These are phyloP conservation scores for Coniochaeta sp. DNA, from an alignment of 2,329 filamentous ascomycete species.

Conservation along the genomic window DNA sequence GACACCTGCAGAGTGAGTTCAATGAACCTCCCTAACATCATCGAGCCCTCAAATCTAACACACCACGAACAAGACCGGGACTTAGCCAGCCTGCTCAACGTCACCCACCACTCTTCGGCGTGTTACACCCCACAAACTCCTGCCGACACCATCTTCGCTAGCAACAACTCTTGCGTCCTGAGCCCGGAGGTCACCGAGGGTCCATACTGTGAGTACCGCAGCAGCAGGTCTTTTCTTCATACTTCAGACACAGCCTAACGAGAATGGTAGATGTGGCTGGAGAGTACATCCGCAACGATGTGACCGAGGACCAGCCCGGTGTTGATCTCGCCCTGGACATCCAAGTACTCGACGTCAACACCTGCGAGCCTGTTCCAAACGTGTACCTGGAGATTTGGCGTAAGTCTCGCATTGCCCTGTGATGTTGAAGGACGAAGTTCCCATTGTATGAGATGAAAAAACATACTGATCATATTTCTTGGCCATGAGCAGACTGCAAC, in stretches of 20 bases:
- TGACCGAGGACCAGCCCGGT: conserved; percentile 34
- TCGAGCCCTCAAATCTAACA: conserved; percentile 9
- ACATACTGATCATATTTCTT: neutral
- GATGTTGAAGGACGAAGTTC: too few species aligned
- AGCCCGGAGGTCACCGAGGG: conserved; percentile 46
- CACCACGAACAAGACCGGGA: conserved; percentile 20
- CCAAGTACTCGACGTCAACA: conserved; percentile 39
- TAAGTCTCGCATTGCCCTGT: conserved; percentile 3
- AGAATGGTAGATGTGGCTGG: conserved; percentile 28
- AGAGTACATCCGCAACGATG: conserved; percentile 34
- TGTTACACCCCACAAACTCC: conserved; percentile 24
- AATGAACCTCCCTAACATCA: conserved; percentile 4
- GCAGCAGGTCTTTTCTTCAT: neutral
- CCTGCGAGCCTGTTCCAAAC: conserved; percentile 36
- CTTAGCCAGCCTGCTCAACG: conserved; percentile 23
- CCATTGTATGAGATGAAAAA: too few species aligned
- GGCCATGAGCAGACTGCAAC: neutral
- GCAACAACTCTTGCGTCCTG: conserved; percentile 38
- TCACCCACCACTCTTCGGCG: conserved; percentile 28
- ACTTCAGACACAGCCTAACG: neutral
- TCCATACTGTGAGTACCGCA: conserved; percentile 40
- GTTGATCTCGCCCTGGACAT: conserved; percentile 36
- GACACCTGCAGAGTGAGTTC: conserved; percentile 20
- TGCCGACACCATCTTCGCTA: conserved; percentile 28
- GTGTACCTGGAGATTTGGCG: conserved; percentile 39